Evolutionary conservation across 23 red algal species (phyloP).

Genomic region (Gracilaria gracilis): DNA sequence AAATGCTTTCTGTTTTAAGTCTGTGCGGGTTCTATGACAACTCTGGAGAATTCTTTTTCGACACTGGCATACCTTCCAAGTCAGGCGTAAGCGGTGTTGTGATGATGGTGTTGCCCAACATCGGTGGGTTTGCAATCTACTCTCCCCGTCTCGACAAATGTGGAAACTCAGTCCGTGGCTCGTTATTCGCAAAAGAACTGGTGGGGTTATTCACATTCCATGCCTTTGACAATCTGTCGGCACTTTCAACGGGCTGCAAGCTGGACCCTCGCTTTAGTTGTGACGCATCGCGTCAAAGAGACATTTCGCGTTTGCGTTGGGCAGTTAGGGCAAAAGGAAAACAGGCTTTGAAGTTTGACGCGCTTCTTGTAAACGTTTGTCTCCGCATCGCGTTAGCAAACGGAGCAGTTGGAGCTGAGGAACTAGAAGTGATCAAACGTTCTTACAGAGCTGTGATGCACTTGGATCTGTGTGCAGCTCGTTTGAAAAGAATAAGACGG

Average conservation of each 20-base stretch:
- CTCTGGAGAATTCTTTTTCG: constrained; percentile 70
- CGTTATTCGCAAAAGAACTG: constrained; percentile 42
- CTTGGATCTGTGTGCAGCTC: background rate
- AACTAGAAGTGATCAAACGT: background rate
- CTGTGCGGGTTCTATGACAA: constrained; percentile 68
- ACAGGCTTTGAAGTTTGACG: constrained; percentile 46
- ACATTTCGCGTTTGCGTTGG: constrained; percentile 54
- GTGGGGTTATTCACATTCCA: constrained; percentile 62
- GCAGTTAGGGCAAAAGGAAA: constrained; percentile 49
- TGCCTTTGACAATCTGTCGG: constrained; percentile 60
- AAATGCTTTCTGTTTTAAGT: constrained; percentile 46
- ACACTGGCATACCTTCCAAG: constrained; percentile 63
- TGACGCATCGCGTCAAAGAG: constrained; percentile 40
- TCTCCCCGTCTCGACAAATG: constrained; percentile 49
- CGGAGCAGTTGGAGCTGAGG: background rate
- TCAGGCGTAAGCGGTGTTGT: constrained; percentile 70
- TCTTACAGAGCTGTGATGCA: constrained; percentile 27
- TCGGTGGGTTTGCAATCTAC: constrained; percentile 64
- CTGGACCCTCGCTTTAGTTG: constrained; percentile 63
- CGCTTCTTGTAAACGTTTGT: constrained; percentile 30
- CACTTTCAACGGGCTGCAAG: constrained; percentile 67
- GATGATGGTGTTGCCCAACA: constrained; percentile 62
- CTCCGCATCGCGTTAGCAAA: constrained; percentile 35
- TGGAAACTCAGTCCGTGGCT: constrained; percentile 67
- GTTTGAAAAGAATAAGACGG: background rate